phyloP scores from a whole-genome alignment of 495 filamentous ascomycete species.

The Rhypophila decipiens region DNA sequence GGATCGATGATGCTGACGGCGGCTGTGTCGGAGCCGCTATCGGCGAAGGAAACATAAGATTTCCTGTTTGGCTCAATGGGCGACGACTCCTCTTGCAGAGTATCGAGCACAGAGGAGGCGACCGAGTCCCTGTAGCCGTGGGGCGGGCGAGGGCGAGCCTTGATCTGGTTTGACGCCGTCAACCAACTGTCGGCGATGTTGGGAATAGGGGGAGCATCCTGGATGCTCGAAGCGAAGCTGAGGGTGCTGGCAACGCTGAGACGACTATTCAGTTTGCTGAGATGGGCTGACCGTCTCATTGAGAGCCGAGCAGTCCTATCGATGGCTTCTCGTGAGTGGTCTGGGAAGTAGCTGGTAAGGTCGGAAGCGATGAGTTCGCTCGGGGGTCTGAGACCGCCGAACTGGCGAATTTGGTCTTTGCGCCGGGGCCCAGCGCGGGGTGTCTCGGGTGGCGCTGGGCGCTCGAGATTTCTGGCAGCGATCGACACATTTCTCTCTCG shows the following conservation, averaged over 20 bases:
- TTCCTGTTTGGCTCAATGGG: conserved; percentile 85
- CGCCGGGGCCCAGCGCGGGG: conserved; percentile 48
- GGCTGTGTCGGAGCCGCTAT: conserved; percentile 65
- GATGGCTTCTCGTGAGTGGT: conserved; percentile 85
- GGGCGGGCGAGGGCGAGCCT: conserved; percentile 35
- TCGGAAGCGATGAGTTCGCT: conserved; percentile 97
- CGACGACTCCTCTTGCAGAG: conserved; percentile 77
- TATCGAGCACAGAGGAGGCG: conserved; percentile 78
- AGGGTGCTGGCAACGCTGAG: conserved; percentile 90
- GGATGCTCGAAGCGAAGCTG: conserved; percentile 84
- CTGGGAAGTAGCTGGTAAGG: conserved; percentile 92
- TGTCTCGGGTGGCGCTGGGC: conserved; percentile 44
- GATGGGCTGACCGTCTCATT: conserved; percentile 76
- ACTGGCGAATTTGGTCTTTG: conserved; percentile 55
- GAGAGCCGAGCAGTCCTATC: conserved; percentile 90
- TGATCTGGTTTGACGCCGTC: conserved; percentile 50
- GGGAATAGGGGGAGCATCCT: conserved; percentile 87
- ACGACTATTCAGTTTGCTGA: conserved; percentile 86
- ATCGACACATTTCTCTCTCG: conserved; percentile 59
- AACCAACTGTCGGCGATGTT: conserved; percentile 93
- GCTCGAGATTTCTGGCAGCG: conserved; percentile 52
- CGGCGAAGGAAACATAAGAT: conserved; percentile 87
- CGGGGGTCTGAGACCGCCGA: conserved; percentile 87
- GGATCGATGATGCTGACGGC: conserved; percentile 65
- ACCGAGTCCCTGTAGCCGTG: conserved; percentile 74